Conservation (phyloP, 2,329 filamentous ascomycete genomes). For the Cladosporium sp. region DNA sequence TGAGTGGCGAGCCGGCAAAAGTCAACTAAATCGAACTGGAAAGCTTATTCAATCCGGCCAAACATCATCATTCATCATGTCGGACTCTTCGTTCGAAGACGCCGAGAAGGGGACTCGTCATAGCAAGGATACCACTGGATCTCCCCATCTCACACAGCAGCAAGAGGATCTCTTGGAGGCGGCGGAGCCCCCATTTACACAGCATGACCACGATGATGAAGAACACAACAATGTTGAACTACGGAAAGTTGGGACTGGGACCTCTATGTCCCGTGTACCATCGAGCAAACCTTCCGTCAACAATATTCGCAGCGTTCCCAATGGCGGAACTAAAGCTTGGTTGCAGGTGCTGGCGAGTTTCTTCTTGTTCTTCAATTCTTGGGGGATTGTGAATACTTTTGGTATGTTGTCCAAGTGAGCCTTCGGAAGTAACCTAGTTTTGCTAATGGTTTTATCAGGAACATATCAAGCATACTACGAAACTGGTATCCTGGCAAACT, state of each 20-base stretch:
- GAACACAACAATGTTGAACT: background rate
- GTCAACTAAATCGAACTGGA: background rate
- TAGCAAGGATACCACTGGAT: constrained; percentile 1
- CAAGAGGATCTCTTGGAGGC: constrained; percentile 23
- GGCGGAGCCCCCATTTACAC: constrained; percentile 22
- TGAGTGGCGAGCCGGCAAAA: background rate
- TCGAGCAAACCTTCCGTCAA: constrained; percentile 41
- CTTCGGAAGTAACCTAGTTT: constrained; percentile 40
- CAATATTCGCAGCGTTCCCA: constrained; percentile 45
- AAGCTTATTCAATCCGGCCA: too few species aligned
- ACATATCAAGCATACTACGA: constrained; percentile 52
- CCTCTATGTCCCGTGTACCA: constrained; percentile 23
- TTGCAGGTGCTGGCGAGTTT: constrained; percentile 51
- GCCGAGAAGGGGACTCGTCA: constrained; percentile 3
- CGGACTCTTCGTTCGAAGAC: constrained; percentile 17
- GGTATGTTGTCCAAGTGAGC: constrained; percentile 33
- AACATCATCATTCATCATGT: too few species aligned
- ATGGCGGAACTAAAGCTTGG: constrained; percentile 51
- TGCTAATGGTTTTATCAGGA: constrained; percentile 34
- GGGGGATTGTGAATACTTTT: constrained; percentile 50
- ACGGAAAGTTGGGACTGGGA: constrained; percentile 19
- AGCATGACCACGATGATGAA: constrained; percentile 7
- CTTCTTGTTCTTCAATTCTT: constrained; percentile 51
- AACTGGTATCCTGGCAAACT: constrained; percentile 40
- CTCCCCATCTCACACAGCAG: constrained; percentile 19